Conservation (phyloP, 2,329 filamentous ascomycete species). For the Orbilia oligospora region DNA sequence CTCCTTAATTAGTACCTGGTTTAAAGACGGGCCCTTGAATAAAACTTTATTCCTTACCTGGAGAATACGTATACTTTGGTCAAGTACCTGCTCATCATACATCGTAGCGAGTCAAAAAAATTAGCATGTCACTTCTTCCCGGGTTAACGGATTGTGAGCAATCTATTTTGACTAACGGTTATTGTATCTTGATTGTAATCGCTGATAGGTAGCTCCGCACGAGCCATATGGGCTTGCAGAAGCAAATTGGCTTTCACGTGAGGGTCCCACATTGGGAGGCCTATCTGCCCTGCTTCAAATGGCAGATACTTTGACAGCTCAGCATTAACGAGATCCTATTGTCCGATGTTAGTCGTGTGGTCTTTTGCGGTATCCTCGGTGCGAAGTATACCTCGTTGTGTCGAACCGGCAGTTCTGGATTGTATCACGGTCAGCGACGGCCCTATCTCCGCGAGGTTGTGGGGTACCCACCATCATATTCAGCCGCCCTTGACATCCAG, state of each 20-base stretch:
- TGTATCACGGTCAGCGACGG: slow-evolving; percentile 37
- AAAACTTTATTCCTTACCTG: slow-evolving; percentile 69
- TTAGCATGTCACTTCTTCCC: slow-evolving; percentile 22
- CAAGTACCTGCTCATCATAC: slow-evolving; percentile 76
- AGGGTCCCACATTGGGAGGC: slow-evolving; percentile 96
- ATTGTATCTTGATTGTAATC: slow-evolving; percentile 97
- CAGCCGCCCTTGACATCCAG: slow-evolving; percentile 93
- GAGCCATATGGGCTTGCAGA: slow-evolving; percentile 93
- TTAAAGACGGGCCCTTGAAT: neutral
- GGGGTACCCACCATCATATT: slow-evolving; percentile 77
- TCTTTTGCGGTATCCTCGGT: slow-evolving; percentile 1
- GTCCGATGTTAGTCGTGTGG: neutral
- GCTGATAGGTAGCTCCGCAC: slow-evolving; percentile 90
- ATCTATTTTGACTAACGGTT: slow-evolving; percentile 65
- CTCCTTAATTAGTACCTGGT: slow-evolving; percentile 37
- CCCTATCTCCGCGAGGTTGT: slow-evolving; percentile 7
- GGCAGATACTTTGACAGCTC: slow-evolving; percentile 88
- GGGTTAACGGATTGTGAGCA: neutral
- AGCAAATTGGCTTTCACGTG: slow-evolving; percentile 97
- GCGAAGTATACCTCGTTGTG: slow-evolving; percentile 79
- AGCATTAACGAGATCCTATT: slow-evolving; percentile 86
- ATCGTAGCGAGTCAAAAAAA: slow-evolving; percentile 64
- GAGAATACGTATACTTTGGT: slow-evolving; percentile 96
- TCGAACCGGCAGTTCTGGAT: slow-evolving; percentile 87
- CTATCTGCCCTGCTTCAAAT: slow-evolving; percentile 75